phyloP scores from a whole-genome alignment of 2,329 filamentous ascomycete genomes.

The Rutstroemia sydowiana region DNA sequence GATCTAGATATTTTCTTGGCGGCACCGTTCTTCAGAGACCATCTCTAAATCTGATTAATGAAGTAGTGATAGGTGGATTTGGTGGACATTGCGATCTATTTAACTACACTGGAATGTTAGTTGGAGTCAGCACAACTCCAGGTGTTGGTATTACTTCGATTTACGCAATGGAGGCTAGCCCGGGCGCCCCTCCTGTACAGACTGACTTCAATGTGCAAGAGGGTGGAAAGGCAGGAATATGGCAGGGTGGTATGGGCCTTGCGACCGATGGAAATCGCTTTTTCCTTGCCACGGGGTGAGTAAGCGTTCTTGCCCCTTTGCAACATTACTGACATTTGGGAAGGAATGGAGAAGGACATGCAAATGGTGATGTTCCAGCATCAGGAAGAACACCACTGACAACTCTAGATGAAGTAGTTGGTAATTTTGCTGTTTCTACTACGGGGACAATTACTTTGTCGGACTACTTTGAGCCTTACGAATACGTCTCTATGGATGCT shows the following conservation, averaged over 20 bases:
- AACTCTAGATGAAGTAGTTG: slow-evolving; percentile 41
- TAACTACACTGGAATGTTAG: slow-evolving; percentile 35
- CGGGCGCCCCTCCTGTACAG: slow-evolving; percentile 31
- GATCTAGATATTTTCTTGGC: slow-evolving; percentile 35
- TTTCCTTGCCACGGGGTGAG: slow-evolving; percentile 27
- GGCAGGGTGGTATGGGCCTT: slow-evolving; percentile 33
- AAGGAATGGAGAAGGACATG: slow-evolving; percentile 1
- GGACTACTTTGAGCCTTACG: slow-evolving; percentile 45
- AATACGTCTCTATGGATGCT: slow-evolving; percentile 42
- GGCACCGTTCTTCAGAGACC: slow-evolving; percentile 40
- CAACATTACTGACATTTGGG: not conserved
- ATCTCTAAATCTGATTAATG: slow-evolving; percentile 34
- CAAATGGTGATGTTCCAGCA: slow-evolving; percentile 1
- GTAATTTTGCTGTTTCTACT: slow-evolving; percentile 39
- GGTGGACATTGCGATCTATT: slow-evolving; percentile 42
- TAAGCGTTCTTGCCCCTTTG: not conserved
- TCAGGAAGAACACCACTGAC: slow-evolving; percentile 37
- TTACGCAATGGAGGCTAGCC: slow-evolving; percentile 37
- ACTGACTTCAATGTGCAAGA: slow-evolving; percentile 27
- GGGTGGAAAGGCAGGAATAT: slow-evolving; percentile 36
- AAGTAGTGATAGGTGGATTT: slow-evolving; percentile 39
- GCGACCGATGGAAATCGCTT: slow-evolving; percentile 29
- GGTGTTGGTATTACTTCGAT: slow-evolving; percentile 29
- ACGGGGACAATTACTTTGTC: slow-evolving; percentile 37
- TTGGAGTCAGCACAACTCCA: slow-evolving; percentile 29